A percentile compares a stretch with the other conserved stretches of the same genome.
These are phyloP conservation scores for Neonectria neomacrospora DNA, from an alignment of 2,329 filamentous ascomycete species.

Conservation along the genomic window DNA sequence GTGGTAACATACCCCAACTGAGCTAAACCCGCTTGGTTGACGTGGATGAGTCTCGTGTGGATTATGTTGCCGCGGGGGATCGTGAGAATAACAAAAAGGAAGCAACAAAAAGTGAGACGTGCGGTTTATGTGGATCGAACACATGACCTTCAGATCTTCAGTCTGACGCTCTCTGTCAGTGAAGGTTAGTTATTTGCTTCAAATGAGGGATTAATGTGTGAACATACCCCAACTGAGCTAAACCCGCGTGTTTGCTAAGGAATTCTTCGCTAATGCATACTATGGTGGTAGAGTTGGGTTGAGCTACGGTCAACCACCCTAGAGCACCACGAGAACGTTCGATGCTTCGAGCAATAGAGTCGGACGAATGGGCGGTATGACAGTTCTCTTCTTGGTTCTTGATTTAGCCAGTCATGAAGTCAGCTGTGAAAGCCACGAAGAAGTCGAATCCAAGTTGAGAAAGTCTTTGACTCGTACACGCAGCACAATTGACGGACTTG, in stretches of 20 bases:
- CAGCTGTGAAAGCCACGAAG: no score
- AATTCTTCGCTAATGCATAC: background rate
- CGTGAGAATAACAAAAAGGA: no score
- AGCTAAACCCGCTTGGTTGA: slow-evolving; percentile 25
- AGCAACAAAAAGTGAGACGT: no score
- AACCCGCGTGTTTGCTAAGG: slow-evolving; percentile 18
- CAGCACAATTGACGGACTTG: no score
- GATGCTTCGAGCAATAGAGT: slow-evolving; percentile 1
- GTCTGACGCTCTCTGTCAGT: slow-evolving; percentile 29
- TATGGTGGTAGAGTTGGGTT: background rate
- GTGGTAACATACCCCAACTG: slow-evolving; percentile 23
- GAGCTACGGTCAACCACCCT: background rate
- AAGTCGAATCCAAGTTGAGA: no score
- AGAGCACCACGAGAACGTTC: background rate
- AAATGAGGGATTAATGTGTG: slow-evolving; percentile 15
- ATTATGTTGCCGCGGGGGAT: no score
- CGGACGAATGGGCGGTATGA: background rate
- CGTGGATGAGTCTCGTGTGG: background rate
- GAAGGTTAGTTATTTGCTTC: slow-evolving; percentile 23
- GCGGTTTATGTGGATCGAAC: slow-evolving; percentile 16
- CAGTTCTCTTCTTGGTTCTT: no score
- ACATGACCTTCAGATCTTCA: slow-evolving; percentile 31
- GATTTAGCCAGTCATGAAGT: no score
- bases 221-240: slow-evolving; percentile 30
- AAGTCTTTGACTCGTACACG: no score